Conservation (phyloP, 1,139 yeast species). For the Yamadazyma spencermartinsiae region DNA sequence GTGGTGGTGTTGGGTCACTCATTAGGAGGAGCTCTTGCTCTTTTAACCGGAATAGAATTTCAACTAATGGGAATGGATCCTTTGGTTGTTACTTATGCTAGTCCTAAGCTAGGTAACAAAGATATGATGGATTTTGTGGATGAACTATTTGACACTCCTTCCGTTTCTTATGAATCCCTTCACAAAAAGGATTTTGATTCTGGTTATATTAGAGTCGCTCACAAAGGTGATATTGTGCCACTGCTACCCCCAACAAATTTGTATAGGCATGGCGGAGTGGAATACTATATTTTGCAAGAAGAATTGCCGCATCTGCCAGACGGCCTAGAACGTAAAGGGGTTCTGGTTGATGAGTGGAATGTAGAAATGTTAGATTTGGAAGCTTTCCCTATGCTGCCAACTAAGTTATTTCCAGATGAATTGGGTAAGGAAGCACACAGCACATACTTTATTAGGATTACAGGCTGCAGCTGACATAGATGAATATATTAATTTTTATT, state of each 20-base stretch:
- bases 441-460: conserved; percentile 32
- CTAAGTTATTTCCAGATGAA: conserved; percentile 16
- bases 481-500: conserved; percentile 6
- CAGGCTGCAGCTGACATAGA: conserved; percentile 28
- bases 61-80: conserved; percentile 52
- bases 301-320: conserved; percentile 46
- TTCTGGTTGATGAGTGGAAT: conserved; percentile 2
- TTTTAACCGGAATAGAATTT: conserved; percentile 60
- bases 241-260: conserved; percentile 52
- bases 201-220: conserved; percentile 53
- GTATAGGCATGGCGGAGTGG: conserved; percentile 51
- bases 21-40: conserved; percentile 69
- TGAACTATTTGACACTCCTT: conserved; percentile 39
- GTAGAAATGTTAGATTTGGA: background rate
- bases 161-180: conserved; percentile 17
- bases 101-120: conserved; percentile 62
- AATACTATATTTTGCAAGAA: conserved; percentile 44
- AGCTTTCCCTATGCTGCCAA: background rate
- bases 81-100: conserved; percentile 56
- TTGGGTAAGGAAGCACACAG: conserved; percentile 35
- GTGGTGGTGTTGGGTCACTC: conserved; percentile 68
- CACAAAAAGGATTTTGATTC: conserved; percentile 19
- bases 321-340: conserved; percentile 30
- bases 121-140: conserved; percentile 54
- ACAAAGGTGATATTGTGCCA: conserved; percentile 58